Conservation (phyloP, 2,329 filamentous ascomycete species). For the Trichoderma koningii region DNA sequence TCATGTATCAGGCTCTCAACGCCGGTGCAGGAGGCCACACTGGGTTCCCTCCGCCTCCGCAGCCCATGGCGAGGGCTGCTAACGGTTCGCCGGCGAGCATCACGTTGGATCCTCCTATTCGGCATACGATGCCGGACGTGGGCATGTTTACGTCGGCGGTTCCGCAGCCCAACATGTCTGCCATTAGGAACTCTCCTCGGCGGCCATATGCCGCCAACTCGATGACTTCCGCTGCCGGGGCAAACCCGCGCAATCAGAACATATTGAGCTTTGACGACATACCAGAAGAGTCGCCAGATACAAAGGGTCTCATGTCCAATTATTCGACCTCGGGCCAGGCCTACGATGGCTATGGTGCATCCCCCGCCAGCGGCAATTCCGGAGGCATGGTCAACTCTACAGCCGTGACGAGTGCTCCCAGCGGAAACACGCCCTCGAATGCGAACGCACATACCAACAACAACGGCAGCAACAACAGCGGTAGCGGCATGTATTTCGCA, state of each 20-base stretch:
- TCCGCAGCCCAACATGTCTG: constrained; percentile 52
- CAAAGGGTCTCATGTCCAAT: constrained; percentile 41
- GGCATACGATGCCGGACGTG: constrained; percentile 55
- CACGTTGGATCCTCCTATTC: constrained; percentile 62
- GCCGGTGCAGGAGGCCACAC: constrained; percentile 21
- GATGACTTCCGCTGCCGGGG: constrained; percentile 31
- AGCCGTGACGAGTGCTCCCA: constrained; percentile 26
- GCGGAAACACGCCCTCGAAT: constrained; percentile 4
- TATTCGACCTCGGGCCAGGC: constrained; percentile 49
- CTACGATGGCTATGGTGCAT: constrained; percentile 49
- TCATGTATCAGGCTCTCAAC: constrained; percentile 67
- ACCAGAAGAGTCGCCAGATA: constrained; percentile 37
- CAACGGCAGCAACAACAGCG: no score
- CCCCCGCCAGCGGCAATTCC: constrained; percentile 43
- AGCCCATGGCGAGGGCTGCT: constrained; percentile 38
- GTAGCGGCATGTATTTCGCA: constrained; percentile 35
- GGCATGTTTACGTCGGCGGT: constrained; percentile 53
- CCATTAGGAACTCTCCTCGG: constrained; percentile 49
- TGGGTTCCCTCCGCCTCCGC: constrained; percentile 2
- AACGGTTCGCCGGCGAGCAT: constrained; percentile 59
- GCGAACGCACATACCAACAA: no score
- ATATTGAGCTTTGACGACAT: constrained; percentile 38
- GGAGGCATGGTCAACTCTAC: constrained; percentile 28
- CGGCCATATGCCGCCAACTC: constrained; percentile 34
- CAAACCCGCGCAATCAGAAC: constrained; percentile 31